Evolutionary conservation across 2,329 filamentous ascomycete species (phyloP).

Genomic region (Chrysoporthe cubensis): DNA sequence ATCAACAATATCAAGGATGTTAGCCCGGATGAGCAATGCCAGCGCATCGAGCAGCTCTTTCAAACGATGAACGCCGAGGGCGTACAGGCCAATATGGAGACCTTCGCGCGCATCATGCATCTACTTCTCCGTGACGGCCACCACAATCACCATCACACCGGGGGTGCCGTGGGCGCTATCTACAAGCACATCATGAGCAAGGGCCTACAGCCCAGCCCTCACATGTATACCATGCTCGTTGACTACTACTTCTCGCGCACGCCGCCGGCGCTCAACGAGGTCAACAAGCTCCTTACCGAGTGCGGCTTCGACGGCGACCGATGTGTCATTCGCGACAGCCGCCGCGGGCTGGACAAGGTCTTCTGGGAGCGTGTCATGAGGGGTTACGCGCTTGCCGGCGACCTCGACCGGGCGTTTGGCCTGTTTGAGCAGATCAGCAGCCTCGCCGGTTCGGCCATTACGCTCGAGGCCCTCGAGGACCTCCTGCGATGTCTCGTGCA

Average conservation of each 20-base stretch:
- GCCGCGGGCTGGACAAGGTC: slow-evolving; percentile 54
- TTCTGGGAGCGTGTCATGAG: slow-evolving; percentile 74
- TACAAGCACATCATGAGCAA: slow-evolving; percentile 63
- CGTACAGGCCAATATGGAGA: slow-evolving; percentile 62
- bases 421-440: slow-evolving; percentile 52
- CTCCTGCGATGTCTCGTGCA: slow-evolving; percentile 42
- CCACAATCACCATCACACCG: slow-evolving; percentile 32
- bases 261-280: slow-evolving; percentile 62
- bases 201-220: slow-evolving; percentile 57
- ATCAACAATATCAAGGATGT: slow-evolving; percentile 47
- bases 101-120: slow-evolving; percentile 73
- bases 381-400: slow-evolving; percentile 62
- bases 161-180: slow-evolving; percentile 58
- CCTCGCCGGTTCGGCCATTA: slow-evolving; percentile 44
- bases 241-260: slow-evolving; percentile 65
- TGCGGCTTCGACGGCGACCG: slow-evolving; percentile 45
- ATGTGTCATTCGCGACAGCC: slow-evolving; percentile 28
- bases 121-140: slow-evolving; percentile 52
- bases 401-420: slow-evolving; percentile 52
- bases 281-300: slow-evolving; percentile 65
- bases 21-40: slow-evolving; percentile 53
- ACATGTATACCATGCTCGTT: slow-evolving; percentile 77
- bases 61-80: slow-evolving; percentile 59
- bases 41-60: slow-evolving; percentile 59
- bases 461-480: slow-evolving; percentile 47